Evolutionary conservation across 345 rosid species (phyloP).

Genomic region (Dimocarpus longan): DNA sequence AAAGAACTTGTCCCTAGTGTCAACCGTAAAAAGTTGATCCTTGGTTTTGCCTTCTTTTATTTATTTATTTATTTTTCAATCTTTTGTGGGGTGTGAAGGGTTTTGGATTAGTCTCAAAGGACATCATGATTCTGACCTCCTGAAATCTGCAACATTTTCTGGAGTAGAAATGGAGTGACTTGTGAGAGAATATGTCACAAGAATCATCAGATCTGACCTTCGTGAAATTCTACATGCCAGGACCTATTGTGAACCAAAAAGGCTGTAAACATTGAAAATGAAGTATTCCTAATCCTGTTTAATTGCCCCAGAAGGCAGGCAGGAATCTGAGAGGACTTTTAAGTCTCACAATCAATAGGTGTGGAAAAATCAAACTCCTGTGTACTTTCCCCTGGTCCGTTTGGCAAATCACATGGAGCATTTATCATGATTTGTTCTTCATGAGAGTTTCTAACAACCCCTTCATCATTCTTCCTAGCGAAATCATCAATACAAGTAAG

Average conservation of each 20-base stretch:
- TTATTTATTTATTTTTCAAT: too few species aligned
- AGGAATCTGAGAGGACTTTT: background rate
- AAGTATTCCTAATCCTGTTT: background rate
- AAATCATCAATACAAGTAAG: too few species aligned
- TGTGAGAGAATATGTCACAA: background rate
- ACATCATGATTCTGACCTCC: too few species aligned
- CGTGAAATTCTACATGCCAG: background rate
- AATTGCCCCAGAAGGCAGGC: background rate
- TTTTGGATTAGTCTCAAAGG: too few species aligned
- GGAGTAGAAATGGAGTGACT: too few species aligned
- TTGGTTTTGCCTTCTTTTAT: conserved; percentile 8
- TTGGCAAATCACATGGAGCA: conserved; percentile 4
- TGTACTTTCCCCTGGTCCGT: background rate
- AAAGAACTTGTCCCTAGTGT: conserved; percentile 1
- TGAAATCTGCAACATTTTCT: too few species aligned
- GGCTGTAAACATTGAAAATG: background rate
- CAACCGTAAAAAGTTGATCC: background rate
- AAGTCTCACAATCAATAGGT: conserved; percentile 17
- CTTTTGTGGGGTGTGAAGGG: too few species aligned
- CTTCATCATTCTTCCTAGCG: too few species aligned
- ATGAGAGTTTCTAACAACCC: background rate
- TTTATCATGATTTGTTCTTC: too few species aligned
- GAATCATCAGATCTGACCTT: background rate
- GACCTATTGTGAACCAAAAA: conserved; percentile 3
- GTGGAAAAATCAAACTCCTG: conserved; percentile 8